Conservation (phyloP, 1,284 basidiomycete genomes). For the Boletus mariae region DNA sequence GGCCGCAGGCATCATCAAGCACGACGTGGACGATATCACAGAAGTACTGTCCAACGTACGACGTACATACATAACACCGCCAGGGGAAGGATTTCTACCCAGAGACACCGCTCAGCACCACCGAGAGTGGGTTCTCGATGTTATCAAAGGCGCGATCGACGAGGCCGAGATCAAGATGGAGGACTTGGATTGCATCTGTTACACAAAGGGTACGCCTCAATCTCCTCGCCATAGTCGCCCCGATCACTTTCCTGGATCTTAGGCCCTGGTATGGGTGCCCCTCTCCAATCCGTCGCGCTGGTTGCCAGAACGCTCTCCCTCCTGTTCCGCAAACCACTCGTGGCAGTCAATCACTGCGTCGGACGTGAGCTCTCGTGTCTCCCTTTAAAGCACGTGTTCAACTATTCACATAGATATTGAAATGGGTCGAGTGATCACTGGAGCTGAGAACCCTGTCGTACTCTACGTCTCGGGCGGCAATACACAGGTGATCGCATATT, state of each 20-base stretch:
- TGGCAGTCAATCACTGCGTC: constrained; percentile 98
- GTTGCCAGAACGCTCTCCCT: constrained; percentile 92
- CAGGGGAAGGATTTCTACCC: constrained; percentile 96
- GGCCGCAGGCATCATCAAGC: constrained; percentile 92
- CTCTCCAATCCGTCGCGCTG: constrained; percentile 90
- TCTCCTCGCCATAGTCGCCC: neutral
- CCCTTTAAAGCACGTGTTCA: neutral
- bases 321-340: constrained; percentile 86
- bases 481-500: constrained; percentile 99
- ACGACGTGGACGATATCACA: constrained; percentile 66
- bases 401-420: constrained; percentile 76
- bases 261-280: constrained; percentile 99
- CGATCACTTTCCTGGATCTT: neutral
- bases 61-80: constrained; percentile 98
- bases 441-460: constrained; percentile 93
- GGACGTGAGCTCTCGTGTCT: constrained; percentile 66
- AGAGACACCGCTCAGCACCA: constrained; percentile 95
- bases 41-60: constrained; percentile 80
- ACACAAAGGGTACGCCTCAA: constrained; percentile 79
- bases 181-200: constrained; percentile 93
- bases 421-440: constrained; percentile 96
- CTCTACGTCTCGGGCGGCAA: constrained; percentile 99
- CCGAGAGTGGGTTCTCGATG: constrained; percentile 84
- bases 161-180: constrained; percentile 70
- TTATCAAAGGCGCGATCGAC: constrained; percentile 79